Evolutionary conservation across 2,329 filamentous ascomycete genomes (phyloP).

Genomic region (Gremmenia infestans): DNA sequence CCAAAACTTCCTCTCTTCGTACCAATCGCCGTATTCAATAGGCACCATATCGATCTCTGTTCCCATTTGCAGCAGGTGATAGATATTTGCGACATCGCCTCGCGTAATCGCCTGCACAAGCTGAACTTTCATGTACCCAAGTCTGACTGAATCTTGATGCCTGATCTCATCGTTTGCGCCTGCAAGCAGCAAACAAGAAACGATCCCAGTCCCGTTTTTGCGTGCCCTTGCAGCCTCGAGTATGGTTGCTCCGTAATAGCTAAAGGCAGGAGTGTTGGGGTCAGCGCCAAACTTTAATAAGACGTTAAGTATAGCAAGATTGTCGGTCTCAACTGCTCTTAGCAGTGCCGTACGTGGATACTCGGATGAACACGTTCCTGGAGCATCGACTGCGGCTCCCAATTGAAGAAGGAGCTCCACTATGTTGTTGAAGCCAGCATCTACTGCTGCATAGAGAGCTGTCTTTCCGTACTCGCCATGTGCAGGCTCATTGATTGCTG

Average conservation of each 20-base stretch:
- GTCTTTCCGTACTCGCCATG: background rate
- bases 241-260: background rate
- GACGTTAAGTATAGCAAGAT: background rate
- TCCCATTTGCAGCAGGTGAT: background rate
- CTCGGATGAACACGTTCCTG: background rate
- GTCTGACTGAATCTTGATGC: background rate
- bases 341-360: background rate
- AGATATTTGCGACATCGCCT: background rate
- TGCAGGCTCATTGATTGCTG: background rate
- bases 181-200: background rate
- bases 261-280: background rate
- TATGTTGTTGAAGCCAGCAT: background rate
- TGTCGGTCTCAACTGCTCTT: background rate
- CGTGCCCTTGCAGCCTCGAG: background rate
- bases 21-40: background rate
- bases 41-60: background rate
- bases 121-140: background rate
- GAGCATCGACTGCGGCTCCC: background rate
- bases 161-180: background rate
- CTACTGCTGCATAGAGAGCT: background rate
- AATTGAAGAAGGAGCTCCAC: background rate
- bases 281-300: background rate
- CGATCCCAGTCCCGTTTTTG: background rate
- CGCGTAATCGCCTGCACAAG: background rate
- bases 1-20: background rate